Evolutionary conservation across 1,284 basidiomycete genomes (phyloP).

Genomic region (Rhodotorula glutinis): DNA sequence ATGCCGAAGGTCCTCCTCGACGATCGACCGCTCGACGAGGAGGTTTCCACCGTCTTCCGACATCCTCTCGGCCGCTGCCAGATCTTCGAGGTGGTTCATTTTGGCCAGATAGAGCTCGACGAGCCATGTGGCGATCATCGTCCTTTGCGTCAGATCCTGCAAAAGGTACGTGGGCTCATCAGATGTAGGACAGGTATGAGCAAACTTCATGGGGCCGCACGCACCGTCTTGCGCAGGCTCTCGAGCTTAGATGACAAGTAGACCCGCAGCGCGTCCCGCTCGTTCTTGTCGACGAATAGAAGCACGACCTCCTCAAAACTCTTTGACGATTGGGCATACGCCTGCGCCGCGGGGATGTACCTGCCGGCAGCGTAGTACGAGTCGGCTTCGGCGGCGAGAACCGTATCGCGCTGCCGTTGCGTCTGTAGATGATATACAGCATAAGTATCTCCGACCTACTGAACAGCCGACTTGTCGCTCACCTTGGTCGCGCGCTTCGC

Average conservation of each 20-base stretch:
- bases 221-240: slow-evolving; percentile 69
- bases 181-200: not conserved
- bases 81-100: slow-evolving; percentile 92
- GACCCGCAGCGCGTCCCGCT: slow-evolving; percentile 86
- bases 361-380: slow-evolving; percentile 75
- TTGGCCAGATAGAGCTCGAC: slow-evolving; percentile 96
- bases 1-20: slow-evolving; percentile 87
- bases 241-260: slow-evolving; percentile 87
- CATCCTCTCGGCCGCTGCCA: slow-evolving; percentile 65
- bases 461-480: slow-evolving; percentile 23
- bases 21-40: slow-evolving; percentile 70
- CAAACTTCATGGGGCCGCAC: slow-evolving; percentile 44
- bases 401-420: slow-evolving; percentile 74
- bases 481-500: slow-evolving; percentile 82
- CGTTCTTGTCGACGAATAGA: slow-evolving; percentile 81
- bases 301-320: slow-evolving; percentile 91
- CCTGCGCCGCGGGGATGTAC: slow-evolving; percentile 87
- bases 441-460: no score
- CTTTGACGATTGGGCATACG: slow-evolving; percentile 81
- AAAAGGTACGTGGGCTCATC: not conserved
- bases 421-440: slow-evolving; percentile 54
- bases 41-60: slow-evolving; percentile 84
- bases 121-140: slow-evolving; percentile 98
- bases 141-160: slow-evolving; percentile 85
- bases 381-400: slow-evolving; percentile 80